Evolutionary conservation across 2,329 filamentous ascomycete species (phyloP), one percentile per base, ranked within the genome.

Genomic region (Venturia nashicola): DNA sequence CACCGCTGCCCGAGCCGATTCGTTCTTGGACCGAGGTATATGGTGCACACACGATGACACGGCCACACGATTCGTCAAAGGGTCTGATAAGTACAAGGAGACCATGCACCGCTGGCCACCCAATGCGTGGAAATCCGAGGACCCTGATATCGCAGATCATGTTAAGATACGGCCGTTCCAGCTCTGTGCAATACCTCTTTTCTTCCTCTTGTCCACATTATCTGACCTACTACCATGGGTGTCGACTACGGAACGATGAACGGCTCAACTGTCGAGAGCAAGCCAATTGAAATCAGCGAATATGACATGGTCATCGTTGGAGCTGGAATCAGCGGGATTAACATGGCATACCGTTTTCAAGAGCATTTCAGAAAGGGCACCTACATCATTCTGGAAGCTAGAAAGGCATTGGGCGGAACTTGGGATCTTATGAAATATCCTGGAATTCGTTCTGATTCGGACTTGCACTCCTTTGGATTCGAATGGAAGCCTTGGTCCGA

Each of bases 281-380:
- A 48, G 42, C 20, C 40, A 27, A n/a, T 32, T 9, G 61, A 63
- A n/a, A 39, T 63, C 34, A n/a, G 27, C 44, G 61, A 71, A 66
- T 76, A 72, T 67, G 77, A 80, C 68, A 70, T 79, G 36, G 66
- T 90, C 68, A 84, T 92, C 68, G 75, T 92, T 62, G 89, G 89
- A 12, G 87, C 87, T 2, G 88, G 89, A 11, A 84, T 92, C 63
- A 86, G 86, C 6, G 89, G 89, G 63, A 87, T 92, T 75, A 90
- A 91, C 68, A 79, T 85, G 14, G 87, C 83, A 16, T 91, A 91
- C 70, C 83, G 86, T 16, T 68, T 90, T 1, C 84, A 90, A 68
- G 77, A 78, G 0, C 73, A 80, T 32, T 75, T 86, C 1, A 84
- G 86, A 0, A 70, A 77, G 48, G 74, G 79, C 43, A 81, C 73